These are phyloP conservation scores for Nemania diffusa DNA, from an alignment of 2,329 filamentous ascomycete species.

Conservation along the genomic window DNA sequence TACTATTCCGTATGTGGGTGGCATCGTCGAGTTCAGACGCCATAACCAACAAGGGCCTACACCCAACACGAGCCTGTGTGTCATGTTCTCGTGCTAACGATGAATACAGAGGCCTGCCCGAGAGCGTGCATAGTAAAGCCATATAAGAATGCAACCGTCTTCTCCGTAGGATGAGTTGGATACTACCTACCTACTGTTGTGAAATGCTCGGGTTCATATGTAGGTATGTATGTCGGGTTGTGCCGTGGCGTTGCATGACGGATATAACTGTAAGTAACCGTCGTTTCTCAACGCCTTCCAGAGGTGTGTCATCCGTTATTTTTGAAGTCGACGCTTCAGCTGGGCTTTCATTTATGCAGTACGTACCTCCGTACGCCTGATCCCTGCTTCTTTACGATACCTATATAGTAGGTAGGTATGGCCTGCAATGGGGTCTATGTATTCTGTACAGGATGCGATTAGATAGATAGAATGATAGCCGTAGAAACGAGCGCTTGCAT, in stretches of 20 bases:
- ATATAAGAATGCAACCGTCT: constrained; percentile 6
- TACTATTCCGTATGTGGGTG: too few relatives aligned
- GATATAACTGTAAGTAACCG: background rate
- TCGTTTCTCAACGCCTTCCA: background rate
- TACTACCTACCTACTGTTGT: constrained; percentile 1
- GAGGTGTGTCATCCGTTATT: background rate
- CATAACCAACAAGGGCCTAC: background rate
- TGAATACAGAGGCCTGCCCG: background rate
- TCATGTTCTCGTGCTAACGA: background rate
- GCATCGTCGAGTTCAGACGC: background rate
- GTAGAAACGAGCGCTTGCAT: too few relatives aligned
- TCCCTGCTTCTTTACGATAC: background rate
- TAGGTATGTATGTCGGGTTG: background rate
- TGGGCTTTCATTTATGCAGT: background rate
- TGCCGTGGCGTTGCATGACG: constrained; percentile 6
- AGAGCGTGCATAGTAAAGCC: background rate
- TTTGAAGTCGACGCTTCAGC: too few relatives aligned
- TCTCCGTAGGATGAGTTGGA: background rate
- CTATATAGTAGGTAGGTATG: background rate
- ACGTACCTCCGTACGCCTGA: background rate
- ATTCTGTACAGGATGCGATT: too few relatives aligned
- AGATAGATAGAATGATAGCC: too few relatives aligned
- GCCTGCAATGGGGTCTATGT: too few relatives aligned
- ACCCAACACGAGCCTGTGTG: background rate
- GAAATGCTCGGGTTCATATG: background rate